Conservation (phyloP, 2,329 filamentous ascomycete genomes). For the Cercospora beticola region DNA sequence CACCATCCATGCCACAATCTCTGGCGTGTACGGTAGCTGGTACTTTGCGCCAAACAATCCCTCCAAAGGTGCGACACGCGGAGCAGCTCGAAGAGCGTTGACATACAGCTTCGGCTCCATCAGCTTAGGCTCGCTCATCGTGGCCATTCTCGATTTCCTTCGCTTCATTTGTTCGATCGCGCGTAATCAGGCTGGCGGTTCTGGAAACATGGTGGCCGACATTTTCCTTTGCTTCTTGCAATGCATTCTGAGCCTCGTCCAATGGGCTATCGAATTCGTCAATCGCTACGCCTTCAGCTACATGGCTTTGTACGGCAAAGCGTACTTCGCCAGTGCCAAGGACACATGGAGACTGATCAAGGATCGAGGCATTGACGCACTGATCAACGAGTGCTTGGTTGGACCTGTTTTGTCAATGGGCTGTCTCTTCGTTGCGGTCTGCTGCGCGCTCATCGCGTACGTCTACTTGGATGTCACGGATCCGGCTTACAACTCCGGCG, state of each 20-base stretch:
- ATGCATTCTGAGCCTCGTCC: constrained; percentile 72
- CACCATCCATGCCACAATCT: constrained; percentile 82
- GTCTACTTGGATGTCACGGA: constrained; percentile 81
- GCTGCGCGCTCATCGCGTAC: constrained; percentile 77
- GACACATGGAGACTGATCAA: constrained; percentile 67
- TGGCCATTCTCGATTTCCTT: constrained; percentile 83
- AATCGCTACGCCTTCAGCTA: constrained; percentile 71
- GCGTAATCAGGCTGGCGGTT: constrained; percentile 60
- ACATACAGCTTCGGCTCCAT: constrained; percentile 95
- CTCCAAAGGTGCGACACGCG: constrained; percentile 75
- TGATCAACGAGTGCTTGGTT: constrained; percentile 85
- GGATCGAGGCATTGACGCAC: constrained; percentile 81
- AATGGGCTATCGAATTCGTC: constrained; percentile 79
- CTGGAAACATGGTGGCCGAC: constrained; percentile 67
- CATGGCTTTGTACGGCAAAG: constrained; percentile 88
- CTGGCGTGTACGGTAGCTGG: constrained; percentile 89
- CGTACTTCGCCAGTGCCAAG: constrained; percentile 82
- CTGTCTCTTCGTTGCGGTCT: constrained; percentile 78
- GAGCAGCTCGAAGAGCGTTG: constrained; percentile 75
- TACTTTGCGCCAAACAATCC: constrained; percentile 74
- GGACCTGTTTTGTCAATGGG: constrained; percentile 54
- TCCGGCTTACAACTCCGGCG: constrained; percentile 70
- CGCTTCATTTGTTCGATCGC: constrained; percentile 81
- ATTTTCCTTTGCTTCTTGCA: constrained; percentile 73
- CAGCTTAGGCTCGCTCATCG: constrained; percentile 77